Evolutionary conservation across 2,329 filamentous ascomycete species (phyloP), one percentile per base, ranked within the genome.

Genomic region (Diaporthe caulivora): DNA sequence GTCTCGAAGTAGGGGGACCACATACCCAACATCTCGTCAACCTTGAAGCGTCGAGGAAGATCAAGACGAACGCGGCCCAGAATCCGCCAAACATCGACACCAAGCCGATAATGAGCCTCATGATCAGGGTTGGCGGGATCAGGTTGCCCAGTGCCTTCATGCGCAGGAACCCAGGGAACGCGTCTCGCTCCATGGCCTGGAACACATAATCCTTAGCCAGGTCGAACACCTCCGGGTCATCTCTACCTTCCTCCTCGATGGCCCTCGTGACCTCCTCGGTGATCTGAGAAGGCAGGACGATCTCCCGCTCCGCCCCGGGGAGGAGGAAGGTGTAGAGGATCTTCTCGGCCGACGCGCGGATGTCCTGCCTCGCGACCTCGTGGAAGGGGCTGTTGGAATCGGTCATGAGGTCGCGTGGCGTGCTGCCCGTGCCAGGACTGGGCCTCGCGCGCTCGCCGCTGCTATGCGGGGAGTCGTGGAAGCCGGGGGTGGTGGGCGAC

Each of bases 131-230:
- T 21, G 96, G 91, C 3, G 96, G 97, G 37, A 99, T 96, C 18
- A 99, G 89, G 80, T 99, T 99, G 74, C 97, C 97, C 31, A 99
- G 88, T 3, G 97, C 97, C 85, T 98, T 98, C 85, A 95, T 94
- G 80, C 96, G 91, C 74, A 99, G 88, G 84, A 99, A 99, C 1
- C 96, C 96, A 0, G 97, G 97, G 81, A 98, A 99, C n/a, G 97
- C 97, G 85, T 99, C 97, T 72, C 97, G 91, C 85, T 99, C 97
- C 97, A 99, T 99, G 44, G 97, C 97, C 84, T 99, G 97, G 83
- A 98, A 99, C 76, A 98, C 97, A 82, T 98, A 99, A 85, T 99
- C 97, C 86, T 99, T 99, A 71, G 97, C 97, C 26, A 94, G 92
- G 81, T 98, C 97, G 79, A 99, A 99, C 17, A 99, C 93, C 82